phyloP scores from a whole-genome alignment of 2,329 filamentous ascomycete genomes.

The Nannizziopsis arthrosporioides region DNA sequence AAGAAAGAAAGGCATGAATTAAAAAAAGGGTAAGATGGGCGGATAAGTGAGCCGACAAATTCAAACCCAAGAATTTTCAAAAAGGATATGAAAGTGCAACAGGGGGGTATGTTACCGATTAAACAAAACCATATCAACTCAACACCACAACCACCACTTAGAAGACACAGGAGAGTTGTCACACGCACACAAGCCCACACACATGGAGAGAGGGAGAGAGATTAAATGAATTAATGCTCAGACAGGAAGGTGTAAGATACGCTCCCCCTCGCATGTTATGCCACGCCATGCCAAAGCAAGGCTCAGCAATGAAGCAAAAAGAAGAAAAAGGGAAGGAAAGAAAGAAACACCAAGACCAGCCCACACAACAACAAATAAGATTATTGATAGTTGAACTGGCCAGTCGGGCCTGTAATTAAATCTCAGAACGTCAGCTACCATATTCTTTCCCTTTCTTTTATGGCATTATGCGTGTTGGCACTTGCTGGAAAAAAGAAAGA shows the following conservation, averaged over 20 bases:
- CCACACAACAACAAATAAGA: neutral
- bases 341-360: neutral
- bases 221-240: too few relatives aligned
- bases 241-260: too few relatives aligned
- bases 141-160: too few relatives aligned
- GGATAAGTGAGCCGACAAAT: too few relatives aligned
- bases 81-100: neutral
- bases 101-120: slow-evolving; percentile 9
- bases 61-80: too few relatives aligned
- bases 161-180: neutral
- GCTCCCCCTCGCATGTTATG: too few relatives aligned
- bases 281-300: too few relatives aligned
- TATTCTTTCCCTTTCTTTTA: slow-evolving; percentile 3
- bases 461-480: too few relatives aligned
- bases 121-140: too few relatives aligned
- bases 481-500: neutral
- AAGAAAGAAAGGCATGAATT: slow-evolving; percentile 4
- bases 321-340: neutral
- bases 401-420: slow-evolving; percentile 22
- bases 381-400: slow-evolving; percentile 23
- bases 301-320: neutral
- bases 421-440: slow-evolving; percentile 17
- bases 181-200: too few relatives aligned
- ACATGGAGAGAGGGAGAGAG: neutral
- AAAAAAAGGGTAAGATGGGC: too few relatives aligned